These are phyloP conservation scores for Aspergillus coremiiformis DNA, from an alignment of 495 filamentous ascomycete species.

Conservation along the genomic window DNA sequence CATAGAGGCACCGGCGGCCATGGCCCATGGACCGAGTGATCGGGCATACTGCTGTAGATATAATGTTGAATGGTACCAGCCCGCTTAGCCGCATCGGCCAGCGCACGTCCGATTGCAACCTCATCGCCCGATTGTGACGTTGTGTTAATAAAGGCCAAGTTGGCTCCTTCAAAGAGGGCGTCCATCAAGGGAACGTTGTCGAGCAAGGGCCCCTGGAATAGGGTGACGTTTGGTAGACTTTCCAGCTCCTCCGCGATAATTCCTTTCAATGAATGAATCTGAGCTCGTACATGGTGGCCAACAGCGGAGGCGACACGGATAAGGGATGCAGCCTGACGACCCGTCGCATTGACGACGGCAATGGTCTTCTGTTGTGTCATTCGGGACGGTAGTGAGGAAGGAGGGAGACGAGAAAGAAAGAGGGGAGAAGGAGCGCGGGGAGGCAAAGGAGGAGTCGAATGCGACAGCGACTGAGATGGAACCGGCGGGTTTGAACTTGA, in stretches of 20 bases:
- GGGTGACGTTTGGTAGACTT: conserved; percentile 71
- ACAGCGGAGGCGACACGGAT: conserved; percentile 88
- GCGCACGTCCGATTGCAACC: conserved; percentile 71
- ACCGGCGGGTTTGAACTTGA: no score
- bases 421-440: background rate
- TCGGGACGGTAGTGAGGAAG: conserved; percentile 10
- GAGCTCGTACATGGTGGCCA: conserved; percentile 83
- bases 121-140: conserved; percentile 93
- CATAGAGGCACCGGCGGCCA: conserved; percentile 85
- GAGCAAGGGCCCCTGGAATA: conserved; percentile 77
- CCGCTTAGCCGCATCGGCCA: conserved; percentile 84
- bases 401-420: background rate
- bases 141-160: conserved; percentile 94
- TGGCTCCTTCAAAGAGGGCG: conserved; percentile 71
- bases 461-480: background rate
- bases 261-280: conserved; percentile 74
- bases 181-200: conserved; percentile 60
- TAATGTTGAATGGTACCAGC: conserved; percentile 77
- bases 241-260: conserved; percentile 77
- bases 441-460: background rate
- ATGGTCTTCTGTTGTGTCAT: conserved; percentile 60
- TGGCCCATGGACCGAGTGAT: conserved; percentile 69
- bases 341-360: conserved; percentile 86
- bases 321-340: conserved; percentile 87
- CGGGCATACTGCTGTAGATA: conserved; percentile 94